Percentiles rank a stretch among this genome's conserved stretches.
Evolutionary conservation across 2,329 filamentous ascomycete genomes (phyloP).

Genomic region (Colletotrichum lindemuthianum): DNA sequence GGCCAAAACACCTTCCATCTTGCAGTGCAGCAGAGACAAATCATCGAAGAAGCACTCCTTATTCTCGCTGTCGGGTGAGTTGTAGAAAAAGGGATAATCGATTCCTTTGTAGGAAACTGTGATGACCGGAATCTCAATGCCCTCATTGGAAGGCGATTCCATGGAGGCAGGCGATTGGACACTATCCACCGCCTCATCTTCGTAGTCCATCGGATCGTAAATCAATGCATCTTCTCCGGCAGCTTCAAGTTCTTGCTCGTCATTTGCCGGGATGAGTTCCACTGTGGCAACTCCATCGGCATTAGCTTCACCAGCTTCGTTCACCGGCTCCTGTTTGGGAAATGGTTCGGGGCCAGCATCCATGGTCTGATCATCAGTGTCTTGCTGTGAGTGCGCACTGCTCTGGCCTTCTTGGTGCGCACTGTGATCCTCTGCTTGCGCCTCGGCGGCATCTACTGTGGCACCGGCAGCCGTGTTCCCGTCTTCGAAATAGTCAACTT

Average conservation of each 20-base stretch:
- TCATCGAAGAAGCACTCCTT: constrained; percentile 58
- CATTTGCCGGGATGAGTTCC: not conserved
- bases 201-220: constrained; percentile 26
- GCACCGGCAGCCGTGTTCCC: constrained; percentile 46
- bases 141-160: constrained; percentile 29
- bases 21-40: constrained; percentile 52
- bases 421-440: not conserved
- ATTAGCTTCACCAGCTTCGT: not conserved
- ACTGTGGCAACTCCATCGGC: constrained; percentile 1
- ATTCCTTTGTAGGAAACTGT: constrained; percentile 56
- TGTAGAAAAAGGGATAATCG: constrained; percentile 53
- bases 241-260: constrained; percentile 29
- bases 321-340: constrained; percentile 6
- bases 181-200: constrained; percentile 24
- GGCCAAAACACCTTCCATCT: constrained; percentile 55
- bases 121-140: constrained; percentile 47
- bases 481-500: constrained; percentile 48
- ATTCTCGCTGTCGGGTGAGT: constrained; percentile 40
- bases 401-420: constrained; percentile 15
- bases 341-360: not conserved
- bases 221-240: constrained; percentile 12
- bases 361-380: constrained; percentile 5
- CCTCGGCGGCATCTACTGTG: constrained; percentile 6
- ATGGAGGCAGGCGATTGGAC: constrained; percentile 29
- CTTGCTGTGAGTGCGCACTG: constrained; percentile 14